Base-by-base conservation (phyloP, 2,329 filamentous ascomycete genomes). In the Conoideocrella luteorostrata region DNA sequence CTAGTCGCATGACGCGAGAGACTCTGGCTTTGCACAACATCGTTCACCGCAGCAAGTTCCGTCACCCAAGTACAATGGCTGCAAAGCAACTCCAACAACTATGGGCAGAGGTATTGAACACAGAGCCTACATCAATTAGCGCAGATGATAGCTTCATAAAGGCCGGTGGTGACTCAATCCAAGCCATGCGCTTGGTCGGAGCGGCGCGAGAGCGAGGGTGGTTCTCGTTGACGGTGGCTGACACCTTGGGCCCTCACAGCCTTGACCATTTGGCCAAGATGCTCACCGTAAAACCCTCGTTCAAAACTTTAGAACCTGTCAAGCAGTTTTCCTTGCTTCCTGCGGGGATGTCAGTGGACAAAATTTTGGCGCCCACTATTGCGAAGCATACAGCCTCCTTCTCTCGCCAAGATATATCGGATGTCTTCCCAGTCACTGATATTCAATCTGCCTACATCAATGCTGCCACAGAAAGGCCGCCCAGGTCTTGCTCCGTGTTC, bases 111-210 rank as follows among this genome's bases (percentile, higher is more conserved):
- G 61, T 17, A 58, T 71, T 75, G 7, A 63, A 67, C 39, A 47
- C 69, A 3, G 45, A 59, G 0, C 46, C 56, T 0, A 52, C 55
- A 0, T 50, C 60, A 3, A 52, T 66, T 20, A 52, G 57, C 1
- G 41, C 56, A 0, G 55, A 61, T 11, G 54, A 59, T 28, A 58
- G 59, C 38, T 70, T 72, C 40, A 56, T 69, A 13, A 50, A 52
- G 4, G 52, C 69, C 1, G 69, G 69, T 3, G 69, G 69, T 3
- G 68, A 72, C 39, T 71, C 68, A 7, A 69, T 72, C 28, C 53
- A 55, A 2, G 67, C 69, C 2, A 72, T 72, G 56, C 58, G 62
- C n/a, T n/a, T n/a, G n/a, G n/a, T n/a, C n/a, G n/a, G n/a, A n/a
- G n/a, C n/a, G n/a, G n/a, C n/a, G n/a, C n/a, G n/a, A n/a, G n/a